A percentile compares a stretch with the other conserved stretches of the same genome.
Conservation (phyloP, 78 protist genomes). For the Mantamonas sphyraenae region DNA sequence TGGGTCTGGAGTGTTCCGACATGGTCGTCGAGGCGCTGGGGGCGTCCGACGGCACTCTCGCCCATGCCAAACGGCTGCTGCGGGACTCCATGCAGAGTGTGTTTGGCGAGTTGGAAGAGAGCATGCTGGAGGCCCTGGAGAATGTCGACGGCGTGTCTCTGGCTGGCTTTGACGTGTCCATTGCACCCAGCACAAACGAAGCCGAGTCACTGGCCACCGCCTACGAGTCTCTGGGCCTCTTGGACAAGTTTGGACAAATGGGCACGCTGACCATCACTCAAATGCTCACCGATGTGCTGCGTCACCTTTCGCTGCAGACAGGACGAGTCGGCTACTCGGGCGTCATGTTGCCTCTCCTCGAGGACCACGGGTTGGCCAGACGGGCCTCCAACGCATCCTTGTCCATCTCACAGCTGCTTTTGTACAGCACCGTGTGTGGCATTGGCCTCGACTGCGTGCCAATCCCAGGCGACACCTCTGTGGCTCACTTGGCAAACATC, state of each 20-base stretch:
- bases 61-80: not conserved
- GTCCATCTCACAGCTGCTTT: not conserved
- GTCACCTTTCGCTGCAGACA: no score
- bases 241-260: not conserved
- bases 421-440: slow-evolving; percentile 22
- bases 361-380: slow-evolving; percentile 11
- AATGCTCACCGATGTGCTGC: not conserved
- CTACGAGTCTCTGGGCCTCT: not conserved
- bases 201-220: not conserved
- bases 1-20: not conserved
- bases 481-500: not conserved
- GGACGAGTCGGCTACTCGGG: slow-evolving; percentile 20
- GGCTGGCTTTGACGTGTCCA: not conserved
- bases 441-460: slow-evolving; percentile 20
- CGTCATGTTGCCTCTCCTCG: slow-evolving; percentile 15
- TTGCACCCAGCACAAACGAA: no score
- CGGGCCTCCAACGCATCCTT: not conserved
- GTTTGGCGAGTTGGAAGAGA: no score
- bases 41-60: not conserved
- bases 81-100: not conserved
- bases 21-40: not conserved
- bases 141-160: no score
- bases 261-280: not conserved
- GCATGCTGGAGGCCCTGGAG: no score
- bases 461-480: slow-evolving; percentile 3